Conservation (phyloP, 306 rosid genomes). For the Sphenostylis stenocarpa region DNA sequence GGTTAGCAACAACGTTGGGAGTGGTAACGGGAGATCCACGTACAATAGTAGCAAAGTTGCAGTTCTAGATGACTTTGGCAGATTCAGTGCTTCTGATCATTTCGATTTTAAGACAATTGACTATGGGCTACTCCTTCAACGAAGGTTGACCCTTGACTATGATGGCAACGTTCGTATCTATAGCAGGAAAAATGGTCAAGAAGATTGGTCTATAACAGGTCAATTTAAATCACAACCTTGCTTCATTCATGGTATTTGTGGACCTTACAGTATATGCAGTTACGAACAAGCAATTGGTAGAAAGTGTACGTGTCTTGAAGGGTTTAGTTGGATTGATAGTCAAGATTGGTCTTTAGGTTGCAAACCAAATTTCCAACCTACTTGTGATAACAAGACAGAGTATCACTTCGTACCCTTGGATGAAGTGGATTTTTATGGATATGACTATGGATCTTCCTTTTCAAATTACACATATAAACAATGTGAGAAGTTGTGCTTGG, state of each 20-base stretch:
- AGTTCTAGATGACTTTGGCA: not conserved
- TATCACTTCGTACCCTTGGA: not conserved
- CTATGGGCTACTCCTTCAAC: not conserved
- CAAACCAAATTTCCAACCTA: not conserved
- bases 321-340: not conserved
- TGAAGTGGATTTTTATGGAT: constrained; percentile 7
- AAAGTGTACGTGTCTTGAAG: not conserved
- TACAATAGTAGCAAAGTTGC: constrained; percentile 23
- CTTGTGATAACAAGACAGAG: constrained; percentile 10
- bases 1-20: not conserved
- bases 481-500: constrained; percentile 27
- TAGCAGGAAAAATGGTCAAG: not conserved
- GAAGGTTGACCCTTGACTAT: constrained; percentile 15
- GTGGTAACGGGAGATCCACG: not conserved
- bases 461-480: not conserved
- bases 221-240: not conserved
- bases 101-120: not conserved
- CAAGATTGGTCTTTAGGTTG: constrained; percentile 17
- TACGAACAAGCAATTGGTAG: not conserved
- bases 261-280: not conserved
- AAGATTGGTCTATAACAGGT: not conserved
- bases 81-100: not conserved
- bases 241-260: constrained; percentile 9
- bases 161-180: constrained; percentile 14
- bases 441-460: not conserved